Evolutionary conservation across 2,329 filamentous ascomycete genomes (phyloP).

Genomic region (Ophiostoma fasciatum): DNA sequence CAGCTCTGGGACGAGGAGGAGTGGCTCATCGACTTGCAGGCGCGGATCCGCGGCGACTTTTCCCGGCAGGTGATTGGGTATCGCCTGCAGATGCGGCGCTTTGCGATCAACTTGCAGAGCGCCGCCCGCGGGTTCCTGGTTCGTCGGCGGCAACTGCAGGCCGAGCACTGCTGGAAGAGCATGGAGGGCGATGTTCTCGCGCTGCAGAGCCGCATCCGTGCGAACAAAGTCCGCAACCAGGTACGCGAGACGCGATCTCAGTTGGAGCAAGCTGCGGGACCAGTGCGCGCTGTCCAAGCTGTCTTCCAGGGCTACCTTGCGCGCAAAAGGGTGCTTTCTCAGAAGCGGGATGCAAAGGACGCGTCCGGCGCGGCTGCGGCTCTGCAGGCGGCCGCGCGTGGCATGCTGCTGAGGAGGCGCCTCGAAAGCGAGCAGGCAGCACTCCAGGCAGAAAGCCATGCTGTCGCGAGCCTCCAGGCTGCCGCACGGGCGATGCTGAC

Average conservation of each 20-base stretch:
- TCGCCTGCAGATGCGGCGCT: conserved; percentile 65
- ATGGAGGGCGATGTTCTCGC: conserved; percentile 58
- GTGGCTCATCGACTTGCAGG: conserved; percentile 66
- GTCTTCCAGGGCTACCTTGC: conserved; percentile 51
- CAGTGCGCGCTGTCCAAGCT: conserved; percentile 51
- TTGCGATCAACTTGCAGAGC: conserved; percentile 69
- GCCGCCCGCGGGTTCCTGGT: conserved; percentile 60
- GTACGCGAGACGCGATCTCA: conserved; percentile 41
- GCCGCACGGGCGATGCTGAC: conserved; percentile 47
- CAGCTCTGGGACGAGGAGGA: conserved; percentile 76
- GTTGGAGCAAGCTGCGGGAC: conserved; percentile 45
- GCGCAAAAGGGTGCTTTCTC: conserved; percentile 40
- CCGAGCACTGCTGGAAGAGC: conserved; percentile 53
- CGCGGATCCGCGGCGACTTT: conserved; percentile 76
- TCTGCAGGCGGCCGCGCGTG: conserved; percentile 54
- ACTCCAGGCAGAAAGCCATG: conserved; percentile 34
- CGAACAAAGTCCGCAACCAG: conserved; percentile 46
- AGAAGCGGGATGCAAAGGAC: conserved; percentile 39
- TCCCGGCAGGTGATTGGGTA: conserved; percentile 72
- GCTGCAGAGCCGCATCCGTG: conserved; percentile 69
- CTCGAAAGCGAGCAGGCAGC: conserved; percentile 37
- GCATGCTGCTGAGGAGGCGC: conserved; percentile 45
- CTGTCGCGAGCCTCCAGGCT: conserved; percentile 47
- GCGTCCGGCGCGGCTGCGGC: conserved; percentile 36
- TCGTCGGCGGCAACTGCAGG: conserved; percentile 45